A percentile compares a stretch with the other conserved stretches of the same genome.
Evolutionary conservation across 2,329 filamentous ascomycete genomes (phyloP).

Genomic region (Epichloe hybrida): DNA sequence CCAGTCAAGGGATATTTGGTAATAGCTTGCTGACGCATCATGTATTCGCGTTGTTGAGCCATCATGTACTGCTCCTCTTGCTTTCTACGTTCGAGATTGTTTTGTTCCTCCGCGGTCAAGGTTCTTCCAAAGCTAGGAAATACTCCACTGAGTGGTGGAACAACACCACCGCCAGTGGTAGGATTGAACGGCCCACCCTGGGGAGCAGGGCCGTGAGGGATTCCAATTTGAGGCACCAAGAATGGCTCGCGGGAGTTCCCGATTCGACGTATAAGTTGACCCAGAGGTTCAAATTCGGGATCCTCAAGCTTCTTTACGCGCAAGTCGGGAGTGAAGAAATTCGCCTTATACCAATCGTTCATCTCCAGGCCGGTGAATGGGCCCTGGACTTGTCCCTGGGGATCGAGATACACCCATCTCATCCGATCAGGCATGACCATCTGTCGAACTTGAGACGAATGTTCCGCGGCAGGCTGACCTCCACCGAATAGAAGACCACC

Average conservation of each 20-base stretch:
- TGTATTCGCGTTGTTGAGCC: slow-evolving; percentile 87
- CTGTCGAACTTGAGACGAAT: slow-evolving; percentile 60
- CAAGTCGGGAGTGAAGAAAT: slow-evolving; percentile 90
- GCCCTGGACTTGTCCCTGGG: slow-evolving; percentile 80
- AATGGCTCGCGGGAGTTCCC: slow-evolving; percentile 97
- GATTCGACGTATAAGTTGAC: slow-evolving; percentile 87
- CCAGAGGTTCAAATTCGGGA: slow-evolving; percentile 83
- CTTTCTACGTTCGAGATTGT: slow-evolving; percentile 88
- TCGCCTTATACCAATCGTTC: slow-evolving; percentile 99
- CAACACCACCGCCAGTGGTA: slow-evolving; percentile 44
- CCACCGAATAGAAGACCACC: slow-evolving; percentile 23
- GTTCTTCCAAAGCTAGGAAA: slow-evolving; percentile 97
- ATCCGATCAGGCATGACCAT: slow-evolving; percentile 99
- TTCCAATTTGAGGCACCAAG: slow-evolving; percentile 91
- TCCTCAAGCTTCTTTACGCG: slow-evolving; percentile 94
- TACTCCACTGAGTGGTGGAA: slow-evolving; percentile 81
- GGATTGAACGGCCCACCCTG: slow-evolving; percentile 35
- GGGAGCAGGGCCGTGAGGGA: slow-evolving; percentile 70
- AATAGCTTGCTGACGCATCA: slow-evolving; percentile 73
- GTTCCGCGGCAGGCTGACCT: slow-evolving; percentile 30
- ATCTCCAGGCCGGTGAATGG: slow-evolving; percentile 95
- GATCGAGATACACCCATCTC: slow-evolving; percentile 96
- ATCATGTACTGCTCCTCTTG: slow-evolving; percentile 97
- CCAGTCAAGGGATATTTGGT: slow-evolving; percentile 53
- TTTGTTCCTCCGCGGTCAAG: slow-evolving; percentile 92